Base-by-base conservation (phyloP, 768 basidiomycete species). In the Leccinum imitatum region DNA sequence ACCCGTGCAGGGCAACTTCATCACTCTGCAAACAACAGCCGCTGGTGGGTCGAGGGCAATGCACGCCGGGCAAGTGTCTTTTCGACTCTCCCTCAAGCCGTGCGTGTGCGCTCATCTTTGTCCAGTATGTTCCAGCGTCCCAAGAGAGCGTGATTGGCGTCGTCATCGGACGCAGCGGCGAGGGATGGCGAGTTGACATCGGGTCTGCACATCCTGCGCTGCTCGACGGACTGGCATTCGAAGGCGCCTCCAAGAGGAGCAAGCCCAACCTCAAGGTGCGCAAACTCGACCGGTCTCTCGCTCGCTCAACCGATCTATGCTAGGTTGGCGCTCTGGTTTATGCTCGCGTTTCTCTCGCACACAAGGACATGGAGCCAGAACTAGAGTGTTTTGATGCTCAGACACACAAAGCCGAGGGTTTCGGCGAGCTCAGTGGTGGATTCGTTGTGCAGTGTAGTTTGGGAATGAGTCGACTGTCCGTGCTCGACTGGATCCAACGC, bases 291-390 rank as follows among this genome's bases (percentile, higher is more conserved):
- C 30, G 31, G 53, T 15, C 59, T 56, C 50, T 60, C 37, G 8
- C 9, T 48, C 39, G 21, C 51, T 47, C 41, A 46, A 56, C 63
- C 64, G 9, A 59, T 59, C 60, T 23, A 50, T 21, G 51, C 13
- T 64, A 98, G 96, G 87, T 98, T 50, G 96, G 96, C 30, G 85
- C 89, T 4, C 75, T 98, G 33, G 83, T 99, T 1, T 98, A 96
- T 72, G 94, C 94, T 0, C 85, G 95, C 25, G 88, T 99, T 31
- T 94, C 94, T 14, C 78, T 96, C 21, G 95, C 97, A 6, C 93
- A 95, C 69, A 91, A 94, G 68, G 95, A 98, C 72, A 95, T 98
- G 91, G 97, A 99, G 57, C 95, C 97, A 1, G 97, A 99, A 69
- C 78, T 99, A 9, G 94, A 97, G 70, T 99, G 97, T 72, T 93